Conservation (phyloP, 768 basidiomycete species). For the Lactifluus piperatus region DNA sequence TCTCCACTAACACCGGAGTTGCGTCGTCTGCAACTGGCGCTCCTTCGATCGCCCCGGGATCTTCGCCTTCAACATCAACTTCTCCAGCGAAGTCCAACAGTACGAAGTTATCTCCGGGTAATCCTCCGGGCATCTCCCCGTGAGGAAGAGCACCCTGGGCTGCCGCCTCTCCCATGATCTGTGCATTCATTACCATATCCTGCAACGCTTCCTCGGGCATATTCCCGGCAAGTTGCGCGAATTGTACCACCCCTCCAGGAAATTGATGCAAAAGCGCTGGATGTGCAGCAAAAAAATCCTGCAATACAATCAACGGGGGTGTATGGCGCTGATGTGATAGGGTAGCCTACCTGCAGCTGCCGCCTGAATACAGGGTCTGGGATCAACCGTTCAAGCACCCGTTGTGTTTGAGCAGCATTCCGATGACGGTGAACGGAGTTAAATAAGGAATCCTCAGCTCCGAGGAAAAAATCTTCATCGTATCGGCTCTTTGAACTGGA, state of each 20-base stretch:
- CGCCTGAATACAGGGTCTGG: conserved; percentile 48
- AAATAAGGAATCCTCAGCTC: conserved; percentile 45
- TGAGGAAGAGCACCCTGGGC: conserved; percentile 9
- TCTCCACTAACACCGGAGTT: neutral
- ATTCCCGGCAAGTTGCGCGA: conserved; percentile 16
- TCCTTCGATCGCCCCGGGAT: neutral
- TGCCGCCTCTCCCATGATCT: conserved; percentile 16
- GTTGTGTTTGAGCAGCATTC: conserved; percentile 40
- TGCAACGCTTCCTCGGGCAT: conserved; percentile 19
- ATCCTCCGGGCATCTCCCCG: conserved; percentile 18
- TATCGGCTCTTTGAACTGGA: conserved; percentile 49
- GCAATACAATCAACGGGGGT: neutral
- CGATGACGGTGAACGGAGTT: conserved; percentile 24
- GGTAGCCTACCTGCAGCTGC: conserved; percentile 41
- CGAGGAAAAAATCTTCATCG: conserved; percentile 65
- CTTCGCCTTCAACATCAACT: neutral
- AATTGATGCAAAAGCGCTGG: conserved; percentile 47
- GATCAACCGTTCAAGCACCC: conserved; percentile 46
- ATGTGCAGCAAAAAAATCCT: conserved; percentile 50
- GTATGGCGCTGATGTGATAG: neutral
- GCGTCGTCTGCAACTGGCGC: neutral
- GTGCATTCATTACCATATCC: conserved; percentile 12
- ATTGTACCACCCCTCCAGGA: conserved; percentile 57
- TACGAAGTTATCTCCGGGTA: conserved; percentile 20
- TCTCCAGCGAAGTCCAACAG: conserved; percentile 11